phyloP scores from a whole-genome alignment of 208 protist species.

The Leishmania arabica region DNA sequence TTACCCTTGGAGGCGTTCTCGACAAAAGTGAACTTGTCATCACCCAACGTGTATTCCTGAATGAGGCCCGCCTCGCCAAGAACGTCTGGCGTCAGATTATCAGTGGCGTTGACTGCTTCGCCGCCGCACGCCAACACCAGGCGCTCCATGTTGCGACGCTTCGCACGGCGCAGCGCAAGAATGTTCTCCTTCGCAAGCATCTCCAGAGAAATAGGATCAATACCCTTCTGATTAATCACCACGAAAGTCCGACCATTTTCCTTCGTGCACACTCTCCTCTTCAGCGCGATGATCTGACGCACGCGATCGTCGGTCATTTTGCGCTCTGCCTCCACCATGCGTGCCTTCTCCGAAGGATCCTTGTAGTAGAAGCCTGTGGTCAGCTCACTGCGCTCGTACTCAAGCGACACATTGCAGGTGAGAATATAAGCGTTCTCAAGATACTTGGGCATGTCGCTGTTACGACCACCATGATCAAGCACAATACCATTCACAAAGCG shows the following conservation, averaged over 20 bases:
- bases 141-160: slow-evolving; percentile 99
- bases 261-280: slow-evolving; percentile 95
- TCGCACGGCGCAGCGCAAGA: slow-evolving; percentile 98
- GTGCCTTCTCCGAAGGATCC: slow-evolving; percentile 96
- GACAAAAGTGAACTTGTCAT: slow-evolving; percentile 99
- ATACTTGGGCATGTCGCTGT: slow-evolving; percentile 98
- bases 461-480: slow-evolving; percentile 99
- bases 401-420: slow-evolving; percentile 99
- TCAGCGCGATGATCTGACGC: slow-evolving; percentile 98
- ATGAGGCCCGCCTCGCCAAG: slow-evolving; percentile 98
- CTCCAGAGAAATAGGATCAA: slow-evolving; percentile 99
- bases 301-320: slow-evolving; percentile 97
- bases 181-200: slow-evolving; percentile 99
- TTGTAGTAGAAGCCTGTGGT: slow-evolving; percentile 99
- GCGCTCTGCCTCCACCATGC: slow-evolving; percentile 97
- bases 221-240: slow-evolving; percentile 99
- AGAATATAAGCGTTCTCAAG: slow-evolving; percentile 98
- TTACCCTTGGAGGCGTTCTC: slow-evolving; percentile 96
- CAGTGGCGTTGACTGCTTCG: slow-evolving; percentile 97
- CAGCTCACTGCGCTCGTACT: slow-evolving; percentile 99
- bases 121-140: slow-evolving; percentile 98
- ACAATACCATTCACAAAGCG: slow-evolving; percentile 99
- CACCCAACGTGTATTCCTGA: slow-evolving; percentile 98
- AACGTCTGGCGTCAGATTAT: slow-evolving; percentile 94
- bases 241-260: slow-evolving; percentile 97